Evolutionary conservation across 2,329 filamentous ascomycete genomes (phyloP), one percentile per base, ranked within the genome.

Genomic region (Xylariaceae sp.): DNA sequence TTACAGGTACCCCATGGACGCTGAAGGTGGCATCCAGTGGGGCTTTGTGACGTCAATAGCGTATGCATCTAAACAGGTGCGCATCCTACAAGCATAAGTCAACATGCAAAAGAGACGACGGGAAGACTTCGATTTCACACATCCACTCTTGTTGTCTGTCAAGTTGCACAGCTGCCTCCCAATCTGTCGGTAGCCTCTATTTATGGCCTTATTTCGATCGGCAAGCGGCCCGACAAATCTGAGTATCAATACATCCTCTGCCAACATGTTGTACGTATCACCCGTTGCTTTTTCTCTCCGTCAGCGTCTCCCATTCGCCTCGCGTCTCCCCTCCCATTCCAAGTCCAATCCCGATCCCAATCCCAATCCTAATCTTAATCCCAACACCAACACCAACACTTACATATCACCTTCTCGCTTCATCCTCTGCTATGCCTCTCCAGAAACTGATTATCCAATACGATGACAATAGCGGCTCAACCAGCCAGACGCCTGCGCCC

Each of bases 221-320:
- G 77, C 78, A 55, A 83, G 80, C 68, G 80, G 79, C 64, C 80
- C 80, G 58, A 79, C 75, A 60, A 80, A 79, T 66, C 75, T 85
- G 60, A 83, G 78, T 65, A 85, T 85, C 71, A 86, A 85, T 71
- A 84, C 81, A 19, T 78, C 76, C 60, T 74, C 79, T 55, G 82
- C 82, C 59, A 85, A 84, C 68, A 69, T 76, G 58, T 78, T 79
- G 78, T 80, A 64, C 68, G 77, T 45, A 30, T 73, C 46, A 51
- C 31, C 45, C 29, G 53, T 46, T 37, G 42, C 40, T 30, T 31
- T 48, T 41, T 54, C 50, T 9, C 26, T 42, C 31, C 47, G 11
- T 40, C 12, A 1, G 27, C n/a, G n/a, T 4, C 34, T 41, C 32
- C 8, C 7, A 5, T 39, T 6, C 11, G n/a, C 19, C 19, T n/a